These are phyloP conservation scores for Dysphania ambrosioides DNA, from an alignment of 148 eudicot genomes.

Conservation along the genomic window DNA sequence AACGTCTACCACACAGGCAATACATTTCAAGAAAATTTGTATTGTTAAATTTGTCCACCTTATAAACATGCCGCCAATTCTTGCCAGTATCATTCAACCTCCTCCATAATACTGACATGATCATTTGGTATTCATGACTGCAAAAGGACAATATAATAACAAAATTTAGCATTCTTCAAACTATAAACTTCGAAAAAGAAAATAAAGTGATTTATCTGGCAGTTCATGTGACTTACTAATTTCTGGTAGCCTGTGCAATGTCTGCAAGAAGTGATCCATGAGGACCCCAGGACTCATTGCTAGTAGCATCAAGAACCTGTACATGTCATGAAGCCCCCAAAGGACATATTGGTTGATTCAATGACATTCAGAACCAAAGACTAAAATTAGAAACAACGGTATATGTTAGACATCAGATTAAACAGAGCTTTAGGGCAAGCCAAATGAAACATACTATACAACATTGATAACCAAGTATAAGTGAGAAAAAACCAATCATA, in stretches of 20 bases:
- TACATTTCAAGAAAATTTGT: not conserved
- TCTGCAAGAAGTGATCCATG: constrained; percentile 92
- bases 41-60: constrained; percentile 24
- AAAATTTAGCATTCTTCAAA: constrained; percentile 4
- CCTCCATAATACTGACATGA: constrained; percentile 88
- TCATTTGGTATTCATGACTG: constrained; percentile 95
- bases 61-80: constrained; percentile 85
- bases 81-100: constrained; percentile 89
- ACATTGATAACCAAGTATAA: not conserved
- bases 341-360: not conserved
- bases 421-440: not conserved
- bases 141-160: constrained; percentile 20
- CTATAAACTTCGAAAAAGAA: not conserved
- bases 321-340: not conserved
- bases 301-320: constrained; percentile 97
- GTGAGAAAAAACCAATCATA: not conserved
- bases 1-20: no score
- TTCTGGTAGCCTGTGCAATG: constrained; percentile 80
- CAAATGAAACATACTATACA: not conserved
- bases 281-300: constrained; percentile 99
- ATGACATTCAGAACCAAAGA: not conserved
- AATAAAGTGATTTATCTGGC: not conserved
- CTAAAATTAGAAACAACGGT: not conserved
- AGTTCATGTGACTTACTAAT: constrained; percentile 54
- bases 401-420: not conserved